Conservation (phyloP, 768 basidiomycete species). For the Mycena venus region DNA sequence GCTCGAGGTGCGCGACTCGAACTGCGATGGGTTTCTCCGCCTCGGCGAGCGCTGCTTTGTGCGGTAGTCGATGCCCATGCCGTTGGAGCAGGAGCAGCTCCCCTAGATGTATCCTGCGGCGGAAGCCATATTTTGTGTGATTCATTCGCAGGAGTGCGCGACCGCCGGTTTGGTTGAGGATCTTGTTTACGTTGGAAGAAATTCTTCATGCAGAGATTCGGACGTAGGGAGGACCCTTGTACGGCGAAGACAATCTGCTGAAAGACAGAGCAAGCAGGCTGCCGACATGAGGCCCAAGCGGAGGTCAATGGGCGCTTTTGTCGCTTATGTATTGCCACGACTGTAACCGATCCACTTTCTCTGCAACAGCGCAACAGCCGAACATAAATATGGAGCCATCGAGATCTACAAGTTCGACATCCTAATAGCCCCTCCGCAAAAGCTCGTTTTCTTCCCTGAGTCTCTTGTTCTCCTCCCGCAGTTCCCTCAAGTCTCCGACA, state of each 20-base stretch:
- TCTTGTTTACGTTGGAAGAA: constrained; percentile 35
- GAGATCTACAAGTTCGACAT: background rate
- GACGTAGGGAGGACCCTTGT: background rate
- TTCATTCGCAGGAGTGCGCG: constrained; percentile 26
- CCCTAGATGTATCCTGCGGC: constrained; percentile 14
- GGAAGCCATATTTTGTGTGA: constrained; percentile 31
- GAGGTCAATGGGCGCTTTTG: constrained; percentile 29
- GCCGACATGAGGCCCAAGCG: constrained; percentile 33
- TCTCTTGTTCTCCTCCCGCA: constrained; percentile 78
- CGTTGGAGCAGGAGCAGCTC: background rate
- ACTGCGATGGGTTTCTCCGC: constrained; percentile 13
- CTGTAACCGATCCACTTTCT: background rate
- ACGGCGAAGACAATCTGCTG: constrained; percentile 20
- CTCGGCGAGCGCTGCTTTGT: constrained; percentile 4
- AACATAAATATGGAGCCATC: background rate
- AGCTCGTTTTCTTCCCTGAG: constrained; percentile 78
- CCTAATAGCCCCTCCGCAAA: constrained; percentile 58
- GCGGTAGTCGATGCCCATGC: background rate
- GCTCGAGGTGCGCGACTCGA: constrained; percentile 13
- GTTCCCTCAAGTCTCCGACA: constrained; percentile 67
- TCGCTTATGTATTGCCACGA: constrained; percentile 1
- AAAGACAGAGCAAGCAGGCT: constrained; percentile 31
- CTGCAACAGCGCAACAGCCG: background rate
- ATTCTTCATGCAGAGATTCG: constrained; percentile 26
- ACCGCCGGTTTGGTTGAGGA: constrained; percentile 13